phyloP scores from a whole-genome alignment of 331 rosid genomes.

The Malus hybrid region DNA sequence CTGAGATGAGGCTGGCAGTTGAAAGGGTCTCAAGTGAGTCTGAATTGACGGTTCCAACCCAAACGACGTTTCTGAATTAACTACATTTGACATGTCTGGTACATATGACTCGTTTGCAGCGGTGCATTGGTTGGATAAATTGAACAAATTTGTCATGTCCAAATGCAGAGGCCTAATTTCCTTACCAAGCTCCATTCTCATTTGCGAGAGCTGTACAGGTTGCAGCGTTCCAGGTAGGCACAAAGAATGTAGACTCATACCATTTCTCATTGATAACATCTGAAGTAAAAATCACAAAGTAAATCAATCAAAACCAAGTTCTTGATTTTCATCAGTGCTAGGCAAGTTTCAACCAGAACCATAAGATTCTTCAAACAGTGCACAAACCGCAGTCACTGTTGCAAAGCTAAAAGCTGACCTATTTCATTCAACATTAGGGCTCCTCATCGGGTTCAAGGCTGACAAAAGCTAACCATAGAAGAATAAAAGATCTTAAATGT shows the following conservation, averaged over 20 bases:
- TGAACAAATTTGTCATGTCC: constrained; percentile 32
- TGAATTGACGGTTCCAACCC: constrained; percentile 35
- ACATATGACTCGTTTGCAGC: constrained; percentile 28
- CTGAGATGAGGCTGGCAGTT: constrained; percentile 33
- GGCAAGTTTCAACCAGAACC: background rate
- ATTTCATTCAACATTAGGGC: background rate
- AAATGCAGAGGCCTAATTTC: constrained; percentile 42
- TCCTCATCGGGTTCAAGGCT: background rate
- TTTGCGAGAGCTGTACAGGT: constrained; percentile 34
- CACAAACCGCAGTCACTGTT: background rate
- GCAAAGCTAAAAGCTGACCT: background rate
- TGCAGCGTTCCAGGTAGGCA: constrained; percentile 51
- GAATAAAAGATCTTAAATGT: background rate
- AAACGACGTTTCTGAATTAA: constrained; percentile 34
- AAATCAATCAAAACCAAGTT: background rate
- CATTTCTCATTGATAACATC: constrained; percentile 84
- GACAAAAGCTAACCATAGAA: background rate
- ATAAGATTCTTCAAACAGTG: background rate
- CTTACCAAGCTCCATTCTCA: constrained; percentile 43
- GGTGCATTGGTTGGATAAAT: constrained; percentile 28
- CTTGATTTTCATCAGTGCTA: background rate
- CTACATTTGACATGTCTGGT: constrained; percentile 35
- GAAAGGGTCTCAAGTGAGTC: constrained; percentile 35
- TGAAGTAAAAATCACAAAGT: constrained; percentile 28
- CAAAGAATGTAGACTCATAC: constrained; percentile 65